Evolutionary conservation across 2,329 filamentous ascomycete genomes (phyloP), one percentile per base, ranked within the genome.

Genomic region (Magnaporthiopsis rhizophila): DNA sequence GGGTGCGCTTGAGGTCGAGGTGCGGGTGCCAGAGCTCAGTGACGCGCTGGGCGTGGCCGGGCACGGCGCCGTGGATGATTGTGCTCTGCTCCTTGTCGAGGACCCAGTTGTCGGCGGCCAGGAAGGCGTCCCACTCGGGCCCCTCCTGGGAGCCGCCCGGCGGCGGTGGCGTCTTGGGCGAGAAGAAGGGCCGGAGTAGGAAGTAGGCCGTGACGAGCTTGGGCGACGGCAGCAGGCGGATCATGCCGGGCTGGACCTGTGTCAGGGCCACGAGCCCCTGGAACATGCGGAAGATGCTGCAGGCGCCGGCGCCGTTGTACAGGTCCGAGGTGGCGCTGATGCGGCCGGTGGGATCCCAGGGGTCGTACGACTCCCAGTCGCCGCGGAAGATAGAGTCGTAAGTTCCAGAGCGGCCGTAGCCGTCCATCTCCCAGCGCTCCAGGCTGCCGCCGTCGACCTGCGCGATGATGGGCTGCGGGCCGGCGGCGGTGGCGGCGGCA

Each of bases 381-480:
- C 83, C 83, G 63, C 76, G 75, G 71, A 84, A 85, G 45, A 86
- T 78, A 63, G 78, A 73, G 61, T 81, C 78, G 72, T 86, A 86
- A 2, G 82, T 82, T 32, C 82, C 82, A n/a, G 77, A 78, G 21
- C 82, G 82, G 26, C 84, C 80, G 68, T 90, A 91, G 6, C 88
- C 88, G 66, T 85, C 81, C 38, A 83, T 81, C 69, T 91, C 88
- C 88, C 89, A 91, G 15, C 88, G 82, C 74, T 91, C 88, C 1
- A 90, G 77, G 26, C 86, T 89, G 58, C 89, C 88, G 62, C 89
- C 88, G 71, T 91, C 88, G 3, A 89, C 80, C 73, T 91, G 88
- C 2, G 88, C 87, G 53, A 89, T 84, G 64, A 84, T 75, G 34
- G 80, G 79, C 0, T 80, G 79, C 6, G 81, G 81, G 50, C 69